Percentiles rank a stretch among this genome's conserved stretches.
Conservation (phyloP, 2,329 filamentous ascomycete genomes). For the Aspergillus fumigatus region DNA sequence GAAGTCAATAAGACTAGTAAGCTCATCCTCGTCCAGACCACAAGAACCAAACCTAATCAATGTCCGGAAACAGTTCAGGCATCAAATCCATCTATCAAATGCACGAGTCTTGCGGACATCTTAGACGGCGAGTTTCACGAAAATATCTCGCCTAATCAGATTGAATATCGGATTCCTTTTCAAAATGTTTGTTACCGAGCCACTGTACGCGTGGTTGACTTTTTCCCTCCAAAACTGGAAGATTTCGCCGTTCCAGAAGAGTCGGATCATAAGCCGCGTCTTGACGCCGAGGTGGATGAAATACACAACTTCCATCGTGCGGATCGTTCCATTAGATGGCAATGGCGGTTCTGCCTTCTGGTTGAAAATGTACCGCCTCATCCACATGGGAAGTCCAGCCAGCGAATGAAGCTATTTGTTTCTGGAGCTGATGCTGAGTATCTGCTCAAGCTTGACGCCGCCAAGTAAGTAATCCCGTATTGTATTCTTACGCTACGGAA, state of each 20-base stretch:
- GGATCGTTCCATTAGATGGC: slow-evolving; percentile 50
- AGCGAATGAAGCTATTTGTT: slow-evolving; percentile 64
- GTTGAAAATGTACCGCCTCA: slow-evolving; percentile 63
- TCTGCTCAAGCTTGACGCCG: slow-evolving; percentile 53
- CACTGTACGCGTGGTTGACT: slow-evolving; percentile 75
- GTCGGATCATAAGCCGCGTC: slow-evolving; percentile 43
- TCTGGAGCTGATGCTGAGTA: slow-evolving; percentile 54
- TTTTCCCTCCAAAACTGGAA: slow-evolving; percentile 63
- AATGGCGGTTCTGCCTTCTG: slow-evolving; percentile 78
- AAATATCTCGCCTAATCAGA: slow-evolving; percentile 43
- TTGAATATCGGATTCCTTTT: slow-evolving; percentile 60
- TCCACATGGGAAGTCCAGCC: slow-evolving; percentile 32
- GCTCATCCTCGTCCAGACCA: slow-evolving; percentile 8
- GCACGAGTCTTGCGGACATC: slow-evolving; percentile 45
- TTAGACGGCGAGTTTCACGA: slow-evolving; percentile 44
- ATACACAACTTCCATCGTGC: slow-evolving; percentile 13
- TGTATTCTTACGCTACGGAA: neutral
- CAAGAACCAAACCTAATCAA: slow-evolving; percentile 2
- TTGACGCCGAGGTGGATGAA: slow-evolving; percentile 27
- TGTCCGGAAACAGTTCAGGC: slow-evolving; percentile 42
- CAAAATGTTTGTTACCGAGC: slow-evolving; percentile 66
- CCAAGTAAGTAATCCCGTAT: slow-evolving; percentile 44
- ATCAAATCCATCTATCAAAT: slow-evolving; percentile 38
- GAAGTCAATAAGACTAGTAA: slow-evolving; percentile 41
- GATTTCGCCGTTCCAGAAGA: slow-evolving; percentile 61